phyloP scores from a whole-genome alignment of 2,329 filamentous ascomycete species.

The Ophiocordyceps camponoti-saundersi region DNA sequence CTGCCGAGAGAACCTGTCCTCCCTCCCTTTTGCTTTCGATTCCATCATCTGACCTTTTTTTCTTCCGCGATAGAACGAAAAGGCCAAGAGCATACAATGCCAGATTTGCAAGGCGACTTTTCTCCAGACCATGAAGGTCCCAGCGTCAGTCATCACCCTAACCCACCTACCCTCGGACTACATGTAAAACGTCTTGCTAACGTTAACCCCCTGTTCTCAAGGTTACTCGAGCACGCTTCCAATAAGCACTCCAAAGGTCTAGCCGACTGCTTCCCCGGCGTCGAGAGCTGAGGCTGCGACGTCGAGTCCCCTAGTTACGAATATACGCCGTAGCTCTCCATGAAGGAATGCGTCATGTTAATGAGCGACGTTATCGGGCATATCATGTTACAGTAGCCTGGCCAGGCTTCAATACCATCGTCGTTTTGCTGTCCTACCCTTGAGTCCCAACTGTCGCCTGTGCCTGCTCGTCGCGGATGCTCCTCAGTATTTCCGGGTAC shows the following conservation, averaged over 20 bases:
- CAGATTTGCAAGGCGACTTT: conserved; percentile 62
- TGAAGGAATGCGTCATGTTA: not conserved
- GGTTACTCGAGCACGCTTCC: conserved; percentile 51
- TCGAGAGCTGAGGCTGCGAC: conserved; percentile 5
- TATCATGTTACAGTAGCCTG: not conserved
- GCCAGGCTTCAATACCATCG: not conserved
- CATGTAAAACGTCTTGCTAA: not conserved
- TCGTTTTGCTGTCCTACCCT: conserved; percentile 2
- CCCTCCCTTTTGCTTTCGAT: too few relatives aligned
- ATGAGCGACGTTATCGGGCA: not conserved
- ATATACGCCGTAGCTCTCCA: not conserved
- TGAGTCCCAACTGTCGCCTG: conserved; percentile 11
- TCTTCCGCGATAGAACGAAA: conserved; percentile 38
- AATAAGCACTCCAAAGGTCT: conserved; percentile 66
- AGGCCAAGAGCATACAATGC: conserved; percentile 64
- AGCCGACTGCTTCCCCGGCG: conserved; percentile 51
- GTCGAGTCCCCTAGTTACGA: not conserved
- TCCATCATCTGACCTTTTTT: not conserved
- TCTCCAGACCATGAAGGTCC: conserved; percentile 58
- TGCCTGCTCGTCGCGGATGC: conserved; percentile 41
- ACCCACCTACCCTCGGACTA: too few relatives aligned
- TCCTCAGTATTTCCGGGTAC: conserved; percentile 47
- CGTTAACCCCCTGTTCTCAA: conserved; percentile 13
- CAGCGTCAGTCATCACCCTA: conserved; percentile 33
- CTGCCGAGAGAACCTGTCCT: too few relatives aligned